Conservation (phyloP, 2,329 filamentous ascomycete genomes). For the Xylariaceae sp. region DNA sequence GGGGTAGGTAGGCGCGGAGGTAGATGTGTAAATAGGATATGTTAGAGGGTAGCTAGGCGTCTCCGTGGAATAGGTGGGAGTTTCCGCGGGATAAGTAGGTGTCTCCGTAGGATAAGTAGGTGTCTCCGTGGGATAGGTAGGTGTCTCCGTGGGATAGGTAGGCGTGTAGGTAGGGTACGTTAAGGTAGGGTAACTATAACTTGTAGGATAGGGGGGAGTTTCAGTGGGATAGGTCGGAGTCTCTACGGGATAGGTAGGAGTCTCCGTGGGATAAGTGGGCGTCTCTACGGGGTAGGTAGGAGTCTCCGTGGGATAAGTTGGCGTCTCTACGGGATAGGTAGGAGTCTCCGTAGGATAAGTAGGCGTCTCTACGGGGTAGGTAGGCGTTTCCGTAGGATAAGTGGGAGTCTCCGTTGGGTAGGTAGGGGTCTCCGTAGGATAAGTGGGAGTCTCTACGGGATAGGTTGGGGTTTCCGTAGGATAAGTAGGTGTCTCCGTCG, state of each 20-base stretch:
- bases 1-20: background rate
- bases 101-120: slow-evolving; percentile 5
- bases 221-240: slow-evolving; percentile 2
- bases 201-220: slow-evolving; percentile 6
- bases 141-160: slow-evolving; percentile 5
- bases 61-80: background rate
- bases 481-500: background rate
- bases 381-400: slow-evolving; percentile 13
- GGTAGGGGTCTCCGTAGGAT: slow-evolving; percentile 38
- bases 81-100: slow-evolving; percentile 1
- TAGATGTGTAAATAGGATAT: slow-evolving; percentile 11
- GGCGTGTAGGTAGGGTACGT: background rate
- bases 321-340: slow-evolving; percentile 6
- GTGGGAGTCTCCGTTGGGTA: slow-evolving; percentile 1
- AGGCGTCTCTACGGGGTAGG: slow-evolving; percentile 7
- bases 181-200: too few relatives aligned
- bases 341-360: slow-evolving; percentile 13
- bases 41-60: slow-evolving; percentile 6
- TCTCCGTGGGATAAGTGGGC: slow-evolving; percentile 46
- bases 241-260: slow-evolving; percentile 51
- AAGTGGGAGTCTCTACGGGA: slow-evolving; percentile 36
- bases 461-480: background rate
- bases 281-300: slow-evolving; percentile 31
- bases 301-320: background rate
- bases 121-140: slow-evolving; percentile 8